Conservation (phyloP, 441 rosid genomes). For the Gossypium davidsonii region DNA sequence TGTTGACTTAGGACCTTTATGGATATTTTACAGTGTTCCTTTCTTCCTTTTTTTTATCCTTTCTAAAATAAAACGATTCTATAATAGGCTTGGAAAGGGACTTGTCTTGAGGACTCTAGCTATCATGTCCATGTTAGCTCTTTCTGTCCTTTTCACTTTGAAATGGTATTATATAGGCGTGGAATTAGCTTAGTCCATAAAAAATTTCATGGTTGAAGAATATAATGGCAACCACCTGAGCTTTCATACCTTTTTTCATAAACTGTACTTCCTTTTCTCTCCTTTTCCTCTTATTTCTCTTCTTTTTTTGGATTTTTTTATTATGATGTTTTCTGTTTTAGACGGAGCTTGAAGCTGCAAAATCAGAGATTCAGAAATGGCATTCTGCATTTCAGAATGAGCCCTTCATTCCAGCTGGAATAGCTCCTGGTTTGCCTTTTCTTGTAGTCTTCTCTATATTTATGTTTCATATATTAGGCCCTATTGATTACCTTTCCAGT, state of each 20-base stretch:
- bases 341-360: constrained; percentile 75
- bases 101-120: not conserved
- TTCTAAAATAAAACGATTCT: no score
- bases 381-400: constrained; percentile 72
- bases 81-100: not conserved
- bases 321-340: constrained; percentile 19
- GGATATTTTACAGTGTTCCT: not conserved
- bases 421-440: constrained; percentile 65
- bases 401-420: constrained; percentile 56
- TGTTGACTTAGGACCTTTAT: not conserved
- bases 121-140: not conserved
- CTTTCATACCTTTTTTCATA: not conserved
- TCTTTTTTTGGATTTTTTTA: not conserved
- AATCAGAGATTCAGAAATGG: constrained; percentile 79
- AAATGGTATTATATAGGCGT: not conserved
- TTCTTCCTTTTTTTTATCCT: not conserved
- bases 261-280: not conserved
- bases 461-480: not conserved
- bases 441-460: constrained; percentile 6
- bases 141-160: not conserved
- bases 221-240: not conserved
- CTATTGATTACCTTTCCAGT: not conserved
- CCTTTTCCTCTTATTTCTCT: not conserved
- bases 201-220: not conserved
- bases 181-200: not conserved